Conservation (phyloP, 495 filamentous ascomycete species). For the Penicillium daleae region DNA sequence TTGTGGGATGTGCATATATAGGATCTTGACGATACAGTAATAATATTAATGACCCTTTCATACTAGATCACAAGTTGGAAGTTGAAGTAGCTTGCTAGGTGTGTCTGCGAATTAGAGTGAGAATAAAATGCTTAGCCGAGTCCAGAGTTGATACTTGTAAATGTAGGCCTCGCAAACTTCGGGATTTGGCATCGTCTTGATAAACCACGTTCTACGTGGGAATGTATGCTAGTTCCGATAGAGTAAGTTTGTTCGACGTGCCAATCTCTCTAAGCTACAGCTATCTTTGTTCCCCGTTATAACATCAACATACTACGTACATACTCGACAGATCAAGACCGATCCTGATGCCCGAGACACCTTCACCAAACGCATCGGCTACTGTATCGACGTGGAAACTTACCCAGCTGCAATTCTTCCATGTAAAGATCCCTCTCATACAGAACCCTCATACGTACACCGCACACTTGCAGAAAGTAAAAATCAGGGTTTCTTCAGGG, state of each 20-base stretch:
- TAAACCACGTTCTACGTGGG: too few relatives aligned
- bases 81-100: too few relatives aligned
- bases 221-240: too few relatives aligned
- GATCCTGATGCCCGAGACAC: not conserved
- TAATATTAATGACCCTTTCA: constrained; percentile 4
- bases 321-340: not conserved
- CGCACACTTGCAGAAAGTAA: not conserved
- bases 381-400: too few relatives aligned
- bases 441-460: not conserved
- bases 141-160: too few relatives aligned
- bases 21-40: constrained; percentile 10
- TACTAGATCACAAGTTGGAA: too few relatives aligned
- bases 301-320: not conserved
- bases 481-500: not conserved
- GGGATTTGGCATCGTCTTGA: too few relatives aligned
- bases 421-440: not conserved
- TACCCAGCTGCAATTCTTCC: too few relatives aligned
- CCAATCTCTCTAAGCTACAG: not conserved
- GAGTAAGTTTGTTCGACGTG: too few relatives aligned
- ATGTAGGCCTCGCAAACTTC: too few relatives aligned
- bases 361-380: not conserved
- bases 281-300: not conserved
- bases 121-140: too few relatives aligned
- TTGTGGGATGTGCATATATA: constrained; percentile 11
- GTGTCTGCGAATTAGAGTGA: too few relatives aligned